These are phyloP conservation scores for Wallacemonas sp. DNA, from an alignment of 208 protist species.

Conservation along the genomic window DNA sequence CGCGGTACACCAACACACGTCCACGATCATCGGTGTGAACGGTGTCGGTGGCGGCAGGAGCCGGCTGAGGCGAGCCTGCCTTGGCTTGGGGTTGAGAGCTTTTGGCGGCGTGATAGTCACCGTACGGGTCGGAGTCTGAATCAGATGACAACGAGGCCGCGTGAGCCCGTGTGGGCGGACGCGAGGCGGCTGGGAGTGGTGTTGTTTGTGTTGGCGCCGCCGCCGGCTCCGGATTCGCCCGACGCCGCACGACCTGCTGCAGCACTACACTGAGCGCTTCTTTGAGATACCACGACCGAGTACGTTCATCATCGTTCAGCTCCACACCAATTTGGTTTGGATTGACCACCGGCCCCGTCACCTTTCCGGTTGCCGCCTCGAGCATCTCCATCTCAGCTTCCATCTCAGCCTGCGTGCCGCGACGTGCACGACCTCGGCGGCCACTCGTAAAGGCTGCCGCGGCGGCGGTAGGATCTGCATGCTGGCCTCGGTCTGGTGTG, in stretches of 20 bases:
- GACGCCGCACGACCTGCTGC: constrained; percentile 40
- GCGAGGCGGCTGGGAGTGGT: neutral
- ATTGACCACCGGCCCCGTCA: constrained; percentile 32
- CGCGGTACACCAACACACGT: constrained; percentile 20
- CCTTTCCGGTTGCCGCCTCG: neutral
- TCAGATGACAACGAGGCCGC: too few relatives aligned
- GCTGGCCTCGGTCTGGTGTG: neutral
- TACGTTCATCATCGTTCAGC: constrained; percentile 44
- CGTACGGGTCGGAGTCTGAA: neutral
- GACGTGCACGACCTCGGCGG: constrained; percentile 2
- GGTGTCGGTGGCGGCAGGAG: constrained; percentile 8
- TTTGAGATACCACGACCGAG: constrained; percentile 72
- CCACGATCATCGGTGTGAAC: neutral
- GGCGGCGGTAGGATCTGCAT: neutral
- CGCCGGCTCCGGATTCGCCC: neutral
- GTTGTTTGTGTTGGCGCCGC: neutral
- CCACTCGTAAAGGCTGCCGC: neutral
- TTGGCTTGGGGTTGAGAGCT: too few relatives aligned
- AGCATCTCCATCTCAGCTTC: neutral
- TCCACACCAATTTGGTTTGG: constrained; percentile 85
- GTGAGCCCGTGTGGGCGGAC: neutral
- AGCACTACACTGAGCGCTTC: constrained; percentile 56
- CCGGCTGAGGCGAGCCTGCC: too few relatives aligned
- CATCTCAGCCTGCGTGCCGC: neutral
- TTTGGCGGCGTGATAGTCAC: neutral